Percentiles rank a stretch among this genome's conserved stretches.
Conservation (phyloP, 495 filamentous ascomycete genomes). For the Delitschia confertaspora region DNA sequence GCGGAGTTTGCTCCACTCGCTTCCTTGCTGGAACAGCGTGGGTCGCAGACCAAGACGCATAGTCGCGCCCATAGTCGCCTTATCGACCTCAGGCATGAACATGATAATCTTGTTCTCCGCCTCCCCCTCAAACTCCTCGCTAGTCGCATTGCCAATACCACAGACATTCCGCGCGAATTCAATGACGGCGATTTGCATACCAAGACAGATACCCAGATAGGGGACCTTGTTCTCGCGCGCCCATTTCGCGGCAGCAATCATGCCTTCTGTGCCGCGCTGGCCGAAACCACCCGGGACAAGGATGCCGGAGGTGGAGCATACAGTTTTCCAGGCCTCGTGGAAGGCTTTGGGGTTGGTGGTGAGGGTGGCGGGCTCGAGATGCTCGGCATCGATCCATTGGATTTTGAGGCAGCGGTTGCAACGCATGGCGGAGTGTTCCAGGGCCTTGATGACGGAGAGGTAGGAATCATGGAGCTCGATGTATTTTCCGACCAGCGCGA, state of each 20-base stretch:
- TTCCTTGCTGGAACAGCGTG: conserved; percentile 64
- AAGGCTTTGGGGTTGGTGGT: conserved; percentile 57
- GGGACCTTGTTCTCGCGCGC: conserved; percentile 72
- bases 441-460: conserved; percentile 66
- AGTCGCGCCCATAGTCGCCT: conserved; percentile 68
- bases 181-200: conserved; percentile 90
- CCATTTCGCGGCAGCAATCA: conserved; percentile 76
- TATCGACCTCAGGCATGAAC: conserved; percentile 85
- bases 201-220: conserved; percentile 87
- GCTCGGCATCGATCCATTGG: conserved; percentile 72
- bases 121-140: conserved; percentile 52
- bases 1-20: conserved; percentile 73
- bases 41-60: conserved; percentile 80
- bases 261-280: conserved; percentile 69
- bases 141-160: conserved; percentile 51
- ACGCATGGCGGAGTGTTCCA: conserved; percentile 88
- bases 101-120: conserved; percentile 57
- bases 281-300: conserved; percentile 81
- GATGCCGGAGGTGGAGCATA: conserved; percentile 61
- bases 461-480: conserved; percentile 74
- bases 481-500: conserved; percentile 92
- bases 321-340: conserved; percentile 79
- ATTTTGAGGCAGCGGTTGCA: conserved; percentile 72
- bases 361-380: conserved; percentile 59
- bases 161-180: conserved; percentile 73